Evolutionary conservation across 257 asterid species (phyloP).

Genomic region (Nicotiana paniculata): DNA sequence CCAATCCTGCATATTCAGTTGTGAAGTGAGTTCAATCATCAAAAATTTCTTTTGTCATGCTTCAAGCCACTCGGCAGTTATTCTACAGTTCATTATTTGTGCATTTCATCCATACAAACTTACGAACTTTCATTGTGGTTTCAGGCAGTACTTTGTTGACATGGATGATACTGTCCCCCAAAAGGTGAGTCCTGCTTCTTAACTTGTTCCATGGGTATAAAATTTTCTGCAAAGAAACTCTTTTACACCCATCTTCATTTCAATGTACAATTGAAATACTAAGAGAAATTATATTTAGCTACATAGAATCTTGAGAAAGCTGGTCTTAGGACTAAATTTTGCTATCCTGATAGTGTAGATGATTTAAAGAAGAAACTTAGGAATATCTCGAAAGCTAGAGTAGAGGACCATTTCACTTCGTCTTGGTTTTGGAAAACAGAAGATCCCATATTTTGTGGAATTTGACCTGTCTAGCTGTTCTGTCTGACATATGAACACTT

Average conservation of each 20-base stretch:
- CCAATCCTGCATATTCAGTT: slow-evolving; percentile 50
- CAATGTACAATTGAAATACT: not conserved
- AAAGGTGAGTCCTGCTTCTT: slow-evolving; percentile 27
- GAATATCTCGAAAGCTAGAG: not conserved
- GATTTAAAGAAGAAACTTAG: not conserved
- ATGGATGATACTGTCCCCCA: slow-evolving; percentile 48
- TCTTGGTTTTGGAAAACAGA: not conserved
- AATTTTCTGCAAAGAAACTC: not conserved
- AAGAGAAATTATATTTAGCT: not conserved
- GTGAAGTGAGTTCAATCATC: slow-evolving; percentile 34
- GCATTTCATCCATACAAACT: not conserved
- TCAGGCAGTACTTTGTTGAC: slow-evolving; percentile 53
- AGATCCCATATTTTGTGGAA: not conserved
- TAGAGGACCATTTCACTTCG: not conserved
- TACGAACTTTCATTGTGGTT: slow-evolving; percentile 4
- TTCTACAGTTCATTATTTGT: not conserved
- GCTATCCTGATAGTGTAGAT: not conserved
- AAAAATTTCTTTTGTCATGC: not conserved
- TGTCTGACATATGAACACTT: not conserved
- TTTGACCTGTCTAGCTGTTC: not conserved
- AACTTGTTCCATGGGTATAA: slow-evolving; percentile 7
- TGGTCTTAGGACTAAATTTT: not conserved
- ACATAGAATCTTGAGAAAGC: not conserved
- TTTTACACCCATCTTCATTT: not conserved
- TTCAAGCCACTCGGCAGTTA: not conserved